phyloP scores from a whole-genome alignment of 768 basidiomycete species.

The Amanita jacksonii region DNA sequence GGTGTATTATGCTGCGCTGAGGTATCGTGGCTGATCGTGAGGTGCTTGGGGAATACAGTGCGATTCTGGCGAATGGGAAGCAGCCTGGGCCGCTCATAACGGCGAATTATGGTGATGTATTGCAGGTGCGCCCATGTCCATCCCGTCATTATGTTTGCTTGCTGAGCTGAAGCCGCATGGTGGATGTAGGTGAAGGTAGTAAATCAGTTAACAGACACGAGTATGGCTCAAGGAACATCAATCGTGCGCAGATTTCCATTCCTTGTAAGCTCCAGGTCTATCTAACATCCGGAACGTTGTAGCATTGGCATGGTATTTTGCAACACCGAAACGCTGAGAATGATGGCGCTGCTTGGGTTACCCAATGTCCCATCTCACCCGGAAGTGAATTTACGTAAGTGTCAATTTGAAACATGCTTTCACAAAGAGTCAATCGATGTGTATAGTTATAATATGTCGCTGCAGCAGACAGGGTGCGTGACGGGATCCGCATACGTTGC shows the following conservation, averaged over 20 bases:
- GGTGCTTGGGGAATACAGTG: slow-evolving; percentile 16
- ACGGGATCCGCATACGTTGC: not conserved
- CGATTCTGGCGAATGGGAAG: slow-evolving; percentile 34
- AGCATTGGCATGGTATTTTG: slow-evolving; percentile 48
- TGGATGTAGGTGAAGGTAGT: slow-evolving; percentile 33
- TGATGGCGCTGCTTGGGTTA: slow-evolving; percentile 34
- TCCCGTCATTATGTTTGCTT: not conserved
- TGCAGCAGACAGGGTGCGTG: slow-evolving; percentile 5
- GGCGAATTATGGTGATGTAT: slow-evolving; percentile 21
- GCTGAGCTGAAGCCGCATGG: slow-evolving; percentile 20
- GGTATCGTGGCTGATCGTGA: not conserved
- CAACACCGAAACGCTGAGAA: slow-evolving; percentile 33
- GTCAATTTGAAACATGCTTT: not conserved
- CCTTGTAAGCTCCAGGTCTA: not conserved
- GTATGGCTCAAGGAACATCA: slow-evolving; percentile 20
- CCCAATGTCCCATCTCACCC: slow-evolving; percentile 39
- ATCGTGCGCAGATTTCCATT: slow-evolving; percentile 19
- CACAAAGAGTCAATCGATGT: not conserved
- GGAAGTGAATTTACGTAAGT: slow-evolving; percentile 28
- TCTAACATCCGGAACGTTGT: not conserved
- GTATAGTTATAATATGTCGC: slow-evolving; percentile 22
- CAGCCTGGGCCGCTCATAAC: slow-evolving; percentile 40
- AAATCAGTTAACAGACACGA: slow-evolving; percentile 32
- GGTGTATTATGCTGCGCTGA: not conserved
- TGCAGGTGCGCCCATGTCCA: not conserved